These are phyloP conservation scores for Laguncularia racemosa DNA, from an alignment of 345 rosid species.

Conservation along the genomic window DNA sequence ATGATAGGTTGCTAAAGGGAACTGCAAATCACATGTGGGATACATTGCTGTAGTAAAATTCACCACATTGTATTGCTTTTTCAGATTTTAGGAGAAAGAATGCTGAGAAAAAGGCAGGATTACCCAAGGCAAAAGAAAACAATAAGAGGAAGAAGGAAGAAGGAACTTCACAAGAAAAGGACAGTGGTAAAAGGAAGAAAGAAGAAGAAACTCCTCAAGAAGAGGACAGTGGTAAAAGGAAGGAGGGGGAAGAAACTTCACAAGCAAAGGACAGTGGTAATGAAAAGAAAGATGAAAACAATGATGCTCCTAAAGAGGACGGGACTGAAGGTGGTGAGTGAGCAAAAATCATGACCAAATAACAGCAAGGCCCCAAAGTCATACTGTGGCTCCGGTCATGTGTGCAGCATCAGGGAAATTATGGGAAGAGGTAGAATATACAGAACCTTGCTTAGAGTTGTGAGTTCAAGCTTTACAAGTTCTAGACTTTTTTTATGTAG, in stretches of 20 bases:
- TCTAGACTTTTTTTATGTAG: too few species aligned
- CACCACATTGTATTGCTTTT: slow-evolving; percentile 8
- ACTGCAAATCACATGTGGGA: too few species aligned
- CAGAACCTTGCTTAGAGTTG: too few species aligned
- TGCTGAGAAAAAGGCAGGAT: slow-evolving; percentile 51
- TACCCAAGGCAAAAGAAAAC: slow-evolving; percentile 33
- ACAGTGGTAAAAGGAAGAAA: slow-evolving; percentile 30
- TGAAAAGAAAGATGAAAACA: slow-evolving; percentile 4
- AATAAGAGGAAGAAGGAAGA: slow-evolving; percentile 40
- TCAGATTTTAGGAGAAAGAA: slow-evolving; percentile 62
- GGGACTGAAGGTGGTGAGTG: slow-evolving; percentile 4
- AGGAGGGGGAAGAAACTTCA: slow-evolving; percentile 11
- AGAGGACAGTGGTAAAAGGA: slow-evolving; percentile 40
- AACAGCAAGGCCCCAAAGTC: too few species aligned
- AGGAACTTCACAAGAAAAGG: slow-evolving; percentile 17
- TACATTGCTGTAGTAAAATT: too few species aligned
- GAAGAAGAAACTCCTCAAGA: slow-evolving; percentile 38
- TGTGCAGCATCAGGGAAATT: too few species aligned
- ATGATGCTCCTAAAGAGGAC: neutral
- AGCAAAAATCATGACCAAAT: neutral
- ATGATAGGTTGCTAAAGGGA: too few species aligned
- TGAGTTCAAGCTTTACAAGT: too few species aligned
- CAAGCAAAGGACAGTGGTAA: slow-evolving; percentile 11
- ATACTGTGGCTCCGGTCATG: too few species aligned
- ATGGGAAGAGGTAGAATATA: too few species aligned